Conservation (phyloP, 805 yeast species). For the Candida broadrunensis region DNA sequence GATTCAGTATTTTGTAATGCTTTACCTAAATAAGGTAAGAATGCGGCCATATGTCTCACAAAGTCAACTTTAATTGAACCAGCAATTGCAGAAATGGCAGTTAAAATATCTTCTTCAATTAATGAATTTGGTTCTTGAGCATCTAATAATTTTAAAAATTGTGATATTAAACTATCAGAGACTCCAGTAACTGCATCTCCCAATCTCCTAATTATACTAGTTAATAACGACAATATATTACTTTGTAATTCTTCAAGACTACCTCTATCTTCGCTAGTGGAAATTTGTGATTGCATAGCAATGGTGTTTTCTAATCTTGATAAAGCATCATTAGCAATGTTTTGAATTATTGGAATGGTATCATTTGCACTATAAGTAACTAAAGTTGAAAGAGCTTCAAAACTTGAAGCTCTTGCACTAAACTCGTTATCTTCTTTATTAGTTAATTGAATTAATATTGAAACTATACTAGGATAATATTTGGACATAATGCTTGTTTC, state of each 20-base stretch:
- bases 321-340: constrained; percentile 72
- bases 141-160: constrained; percentile 68
- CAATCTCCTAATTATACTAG: constrained; percentile 81
- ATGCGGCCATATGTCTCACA: constrained; percentile 71
- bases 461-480: constrained; percentile 67
- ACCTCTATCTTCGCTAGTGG: constrained; percentile 66
- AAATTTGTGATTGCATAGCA: constrained; percentile 50
- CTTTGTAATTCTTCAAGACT: constrained; percentile 87
- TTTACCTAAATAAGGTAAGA: constrained; percentile 75
- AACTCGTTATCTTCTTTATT: constrained; percentile 77
- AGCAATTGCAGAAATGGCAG: constrained; percentile 88
- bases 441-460: constrained; percentile 66
- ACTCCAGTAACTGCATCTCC: constrained; percentile 62
- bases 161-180: constrained; percentile 80
- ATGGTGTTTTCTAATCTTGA: constrained; percentile 71
- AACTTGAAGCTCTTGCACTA: constrained; percentile 92
- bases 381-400: constrained; percentile 83
- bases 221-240: constrained; percentile 71
- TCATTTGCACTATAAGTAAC: constrained; percentile 73
- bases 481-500: constrained; percentile 66
- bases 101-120: constrained; percentile 91
- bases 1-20: constrained; percentile 83
- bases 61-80: constrained; percentile 72
- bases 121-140: constrained; percentile 60
- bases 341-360: constrained; percentile 64